Percentiles rank a stretch among this genome's conserved stretches.
Evolutionary conservation across 345 rosid species (phyloP).

Genomic region (Eutrema yunnanense): DNA sequence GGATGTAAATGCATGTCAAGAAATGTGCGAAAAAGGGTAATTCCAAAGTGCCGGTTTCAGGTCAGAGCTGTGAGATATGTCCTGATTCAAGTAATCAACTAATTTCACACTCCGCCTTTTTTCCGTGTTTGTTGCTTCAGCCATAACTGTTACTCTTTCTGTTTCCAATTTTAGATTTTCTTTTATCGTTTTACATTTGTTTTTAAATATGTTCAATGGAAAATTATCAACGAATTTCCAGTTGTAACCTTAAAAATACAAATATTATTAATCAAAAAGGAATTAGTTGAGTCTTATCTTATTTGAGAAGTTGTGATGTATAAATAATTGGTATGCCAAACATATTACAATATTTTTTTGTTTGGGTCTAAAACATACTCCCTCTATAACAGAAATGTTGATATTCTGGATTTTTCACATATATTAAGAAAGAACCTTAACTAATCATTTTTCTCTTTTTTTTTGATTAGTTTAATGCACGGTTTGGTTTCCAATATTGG

Average conservation of each 20-base stretch:
- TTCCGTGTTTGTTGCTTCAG: conserved; percentile 5
- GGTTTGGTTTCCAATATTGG: no score
- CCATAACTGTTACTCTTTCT: conserved; percentile 4
- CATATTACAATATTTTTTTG: no score
- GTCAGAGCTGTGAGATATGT: conserved; percentile 24
- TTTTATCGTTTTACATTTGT: background rate
- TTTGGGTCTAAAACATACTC: no score
- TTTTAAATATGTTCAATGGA: background rate
- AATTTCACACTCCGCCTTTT: background rate
- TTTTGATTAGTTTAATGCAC: no score
- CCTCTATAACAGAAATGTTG: no score
- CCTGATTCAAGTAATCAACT: conserved; percentile 24
- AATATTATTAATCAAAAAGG: no score
- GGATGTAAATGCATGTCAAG: background rate
- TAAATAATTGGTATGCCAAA: background rate
- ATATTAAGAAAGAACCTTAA: no score
- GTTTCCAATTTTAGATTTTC: background rate
- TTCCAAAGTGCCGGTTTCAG: conserved; percentile 17
- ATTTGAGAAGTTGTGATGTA: background rate
- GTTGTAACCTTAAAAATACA: no score
- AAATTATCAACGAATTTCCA: background rate
- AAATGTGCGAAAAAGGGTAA: conserved; percentile 7
- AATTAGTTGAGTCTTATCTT: background rate
- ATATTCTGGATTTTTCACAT: no score
- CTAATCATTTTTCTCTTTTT: no score